Conservation (phyloP, 2,329 filamentous ascomycete genomes). For the Exophiala dermatitidis region DNA sequence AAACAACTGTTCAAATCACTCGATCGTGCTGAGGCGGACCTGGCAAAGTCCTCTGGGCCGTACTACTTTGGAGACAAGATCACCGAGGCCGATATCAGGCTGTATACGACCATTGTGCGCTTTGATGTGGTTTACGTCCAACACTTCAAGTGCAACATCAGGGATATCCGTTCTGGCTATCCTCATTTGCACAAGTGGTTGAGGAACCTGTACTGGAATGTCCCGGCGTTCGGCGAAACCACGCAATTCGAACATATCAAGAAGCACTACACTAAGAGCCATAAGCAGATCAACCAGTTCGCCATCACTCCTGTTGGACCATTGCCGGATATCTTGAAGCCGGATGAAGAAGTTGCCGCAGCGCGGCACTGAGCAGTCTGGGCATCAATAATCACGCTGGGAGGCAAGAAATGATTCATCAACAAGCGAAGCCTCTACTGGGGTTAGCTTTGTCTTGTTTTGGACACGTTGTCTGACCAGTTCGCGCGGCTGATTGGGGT, state of each 20-base stretch:
- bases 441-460: neutral
- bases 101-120: conserved; percentile 65
- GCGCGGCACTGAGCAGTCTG: conserved; percentile 29
- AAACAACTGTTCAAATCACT: conserved; percentile 65
- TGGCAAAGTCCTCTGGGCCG: conserved; percentile 48
- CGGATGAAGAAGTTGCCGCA: conserved; percentile 69
- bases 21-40: conserved; percentile 66
- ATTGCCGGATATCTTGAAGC: conserved; percentile 67
- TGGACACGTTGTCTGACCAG: too few species aligned
- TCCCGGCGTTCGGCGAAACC: conserved; percentile 68
- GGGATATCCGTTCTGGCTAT: conserved; percentile 77
- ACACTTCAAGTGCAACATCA: conserved; percentile 73
- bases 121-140: conserved; percentile 77
- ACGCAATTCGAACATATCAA: conserved; percentile 96
- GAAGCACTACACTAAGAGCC: conserved; percentile 62
- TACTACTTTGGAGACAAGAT: conserved; percentile 69
- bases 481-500: too few species aligned
- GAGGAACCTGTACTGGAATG: conserved; percentile 75
- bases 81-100: conserved; percentile 74
- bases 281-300: conserved; percentile 57
- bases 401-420: conserved; percentile 19
- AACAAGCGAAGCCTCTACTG: neutral
- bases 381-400: neutral
- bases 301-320: conserved; percentile 81
- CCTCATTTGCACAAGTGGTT: conserved; percentile 76